phyloP scores from a whole-genome alignment of 192 early-diverging fungal species.

The Linnemannia hyalina region DNA sequence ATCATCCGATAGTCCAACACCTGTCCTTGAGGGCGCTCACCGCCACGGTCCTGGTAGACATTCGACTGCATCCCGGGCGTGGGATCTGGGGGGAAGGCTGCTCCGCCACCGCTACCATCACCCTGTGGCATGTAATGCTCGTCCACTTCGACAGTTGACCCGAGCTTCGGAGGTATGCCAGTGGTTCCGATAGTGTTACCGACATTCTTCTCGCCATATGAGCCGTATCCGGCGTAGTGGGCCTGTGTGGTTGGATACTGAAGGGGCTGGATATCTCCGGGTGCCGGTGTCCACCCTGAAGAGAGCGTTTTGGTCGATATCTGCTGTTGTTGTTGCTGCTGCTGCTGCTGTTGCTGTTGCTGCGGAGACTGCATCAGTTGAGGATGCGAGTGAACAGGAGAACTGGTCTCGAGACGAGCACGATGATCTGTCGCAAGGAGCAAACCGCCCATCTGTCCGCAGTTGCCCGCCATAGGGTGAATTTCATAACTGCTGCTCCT shows the following conservation, averaged over 20 bases:
- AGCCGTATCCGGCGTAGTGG: background rate
- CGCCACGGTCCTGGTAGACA: slow-evolving; percentile 6
- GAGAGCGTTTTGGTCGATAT: background rate
- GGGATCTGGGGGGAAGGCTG: slow-evolving; percentile 23
- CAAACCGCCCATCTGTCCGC: background rate
- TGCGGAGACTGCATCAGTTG: background rate
- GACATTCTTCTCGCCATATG: background rate
- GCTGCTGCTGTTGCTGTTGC: background rate
- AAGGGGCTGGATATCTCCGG: background rate
- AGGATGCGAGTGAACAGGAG: slow-evolving; percentile 1
- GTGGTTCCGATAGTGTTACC: background rate
- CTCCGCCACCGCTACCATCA: background rate
- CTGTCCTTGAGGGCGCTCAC: slow-evolving; percentile 19
- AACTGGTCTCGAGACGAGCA: slow-evolving; percentile 14
- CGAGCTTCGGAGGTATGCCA: background rate
- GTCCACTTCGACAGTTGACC: background rate
- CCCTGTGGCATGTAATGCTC: slow-evolving; percentile 7
- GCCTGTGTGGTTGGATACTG: background rate
- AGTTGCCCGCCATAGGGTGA: slow-evolving; percentile 10
- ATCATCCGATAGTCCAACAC: background rate
- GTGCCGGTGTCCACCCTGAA: background rate
- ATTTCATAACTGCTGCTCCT: background rate
- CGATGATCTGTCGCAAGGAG: slow-evolving; percentile 4
- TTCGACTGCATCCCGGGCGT: slow-evolving; percentile 45
- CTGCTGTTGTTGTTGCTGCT: slow-evolving; percentile 7